These are phyloP conservation scores for Blastomyces gilchristii DNA, from an alignment of 2,329 filamentous ascomycete species.

Conservation along the genomic window DNA sequence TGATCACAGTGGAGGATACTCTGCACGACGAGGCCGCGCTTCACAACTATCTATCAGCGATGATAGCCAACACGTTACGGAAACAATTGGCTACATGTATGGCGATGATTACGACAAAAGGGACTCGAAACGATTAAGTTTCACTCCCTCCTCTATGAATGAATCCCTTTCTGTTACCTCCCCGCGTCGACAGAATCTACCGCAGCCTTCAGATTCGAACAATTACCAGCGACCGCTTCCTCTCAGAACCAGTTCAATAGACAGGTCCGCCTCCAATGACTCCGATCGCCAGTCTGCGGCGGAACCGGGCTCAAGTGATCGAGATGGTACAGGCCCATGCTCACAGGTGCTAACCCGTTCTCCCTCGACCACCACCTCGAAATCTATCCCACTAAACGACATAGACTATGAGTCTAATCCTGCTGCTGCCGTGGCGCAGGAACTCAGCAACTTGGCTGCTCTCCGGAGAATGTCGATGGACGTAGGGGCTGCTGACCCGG, in stretches of 20 bases:
- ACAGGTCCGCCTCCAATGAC: slow-evolving; percentile 29
- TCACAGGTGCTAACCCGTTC: slow-evolving; percentile 45
- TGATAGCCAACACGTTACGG: slow-evolving; percentile 86
- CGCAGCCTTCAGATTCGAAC: slow-evolving; percentile 19
- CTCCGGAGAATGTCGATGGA: slow-evolving; percentile 92
- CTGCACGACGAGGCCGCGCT: slow-evolving; percentile 47
- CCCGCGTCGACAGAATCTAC: neutral
- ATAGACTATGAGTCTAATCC: slow-evolving; percentile 85
- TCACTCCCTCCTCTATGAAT: slow-evolving; percentile 46
- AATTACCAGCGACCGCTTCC: slow-evolving; percentile 14
- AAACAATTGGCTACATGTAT: slow-evolving; percentile 86
- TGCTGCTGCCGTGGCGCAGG: slow-evolving; percentile 79
- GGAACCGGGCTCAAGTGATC: slow-evolving; percentile 26
- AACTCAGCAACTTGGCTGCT: slow-evolving; percentile 84
- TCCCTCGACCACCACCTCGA: slow-evolving; percentile 44
- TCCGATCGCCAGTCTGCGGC: slow-evolving; percentile 19
- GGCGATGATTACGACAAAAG: slow-evolving; percentile 54
- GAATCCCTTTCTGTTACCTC: slow-evolving; percentile 34
- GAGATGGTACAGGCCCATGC: slow-evolving; percentile 40
- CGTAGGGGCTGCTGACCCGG: slow-evolving; percentile 55
- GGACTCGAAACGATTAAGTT: slow-evolving; percentile 63
- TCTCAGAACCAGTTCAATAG: slow-evolving; percentile 18
- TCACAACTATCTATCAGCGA: slow-evolving; percentile 66
- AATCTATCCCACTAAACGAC: slow-evolving; percentile 65
- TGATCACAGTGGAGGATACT: slow-evolving; percentile 38